phyloP scores from a whole-genome alignment of 768 basidiomycete species.

The Pleurotus djamor region DNA sequence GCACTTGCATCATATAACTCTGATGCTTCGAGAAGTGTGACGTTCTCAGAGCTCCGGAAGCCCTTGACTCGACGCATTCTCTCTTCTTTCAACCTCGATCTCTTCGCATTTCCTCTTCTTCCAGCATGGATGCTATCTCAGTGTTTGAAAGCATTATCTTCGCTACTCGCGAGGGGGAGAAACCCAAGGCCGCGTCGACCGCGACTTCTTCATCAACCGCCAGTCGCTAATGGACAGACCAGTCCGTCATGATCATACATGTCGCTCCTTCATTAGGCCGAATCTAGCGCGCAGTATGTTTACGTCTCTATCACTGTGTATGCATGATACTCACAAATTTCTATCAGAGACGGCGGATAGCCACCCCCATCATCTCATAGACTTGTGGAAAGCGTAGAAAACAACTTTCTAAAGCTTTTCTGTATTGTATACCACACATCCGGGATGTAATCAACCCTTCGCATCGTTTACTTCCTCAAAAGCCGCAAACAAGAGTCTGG shows the following conservation, averaged over 20 bases:
- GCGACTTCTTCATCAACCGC: background rate
- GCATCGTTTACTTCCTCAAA: background rate
- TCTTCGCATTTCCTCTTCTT: background rate
- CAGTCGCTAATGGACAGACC: background rate
- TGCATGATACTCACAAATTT: too few relatives aligned
- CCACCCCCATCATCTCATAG: too few relatives aligned
- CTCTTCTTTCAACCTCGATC: background rate
- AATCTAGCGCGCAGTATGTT: too few relatives aligned
- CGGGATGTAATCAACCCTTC: too few relatives aligned
- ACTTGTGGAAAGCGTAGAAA: too few relatives aligned
- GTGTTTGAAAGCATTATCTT: constrained; percentile 3
- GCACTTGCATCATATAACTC: too few relatives aligned
- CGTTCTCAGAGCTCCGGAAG: background rate
- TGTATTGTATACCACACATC: too few relatives aligned
- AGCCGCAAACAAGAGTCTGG: background rate
- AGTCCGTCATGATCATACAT: background rate
- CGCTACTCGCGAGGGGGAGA: background rate
- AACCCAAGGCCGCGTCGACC: background rate
- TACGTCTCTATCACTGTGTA: too few relatives aligned
- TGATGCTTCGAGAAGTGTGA: background rate
- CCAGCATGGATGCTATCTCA: background rate
- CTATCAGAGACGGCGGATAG: too few relatives aligned
- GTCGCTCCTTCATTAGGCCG: too few relatives aligned
- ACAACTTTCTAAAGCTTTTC: background rate
- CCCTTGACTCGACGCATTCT: background rate